Percentiles rank a stretch among this genome's conserved stretches.
Conservation (phyloP, 768 basidiomycete species). For the Rhizopogon rudus region DNA sequence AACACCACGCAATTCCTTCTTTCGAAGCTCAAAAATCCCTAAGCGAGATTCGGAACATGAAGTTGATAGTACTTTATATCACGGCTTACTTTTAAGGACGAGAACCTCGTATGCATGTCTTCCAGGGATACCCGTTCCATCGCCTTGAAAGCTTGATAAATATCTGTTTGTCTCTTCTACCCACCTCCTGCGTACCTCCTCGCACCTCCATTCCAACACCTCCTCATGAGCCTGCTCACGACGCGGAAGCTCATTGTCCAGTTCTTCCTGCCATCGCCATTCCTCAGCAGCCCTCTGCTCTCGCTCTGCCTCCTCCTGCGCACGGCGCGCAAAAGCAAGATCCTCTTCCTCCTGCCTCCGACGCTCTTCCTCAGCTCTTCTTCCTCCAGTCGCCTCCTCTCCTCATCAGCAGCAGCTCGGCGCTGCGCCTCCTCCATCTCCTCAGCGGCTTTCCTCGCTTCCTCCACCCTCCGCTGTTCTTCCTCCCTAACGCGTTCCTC, state of each 20-base stretch:
- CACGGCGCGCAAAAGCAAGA: constrained; percentile 68
- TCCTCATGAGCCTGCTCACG: constrained; percentile 29
- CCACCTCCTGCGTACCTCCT: constrained; percentile 16
- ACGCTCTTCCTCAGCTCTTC: constrained; percentile 9
- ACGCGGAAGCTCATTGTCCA: constrained; percentile 28
- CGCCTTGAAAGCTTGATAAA: no score
- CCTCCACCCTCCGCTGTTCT: constrained; percentile 15
- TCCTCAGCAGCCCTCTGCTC: constrained; percentile 16
- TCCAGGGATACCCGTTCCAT: no score
- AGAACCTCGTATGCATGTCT: no score
- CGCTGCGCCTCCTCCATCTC: constrained; percentile 11
- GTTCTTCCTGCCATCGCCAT: constrained; percentile 21
- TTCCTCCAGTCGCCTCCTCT: constrained; percentile 23
- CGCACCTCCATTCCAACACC: constrained; percentile 23
- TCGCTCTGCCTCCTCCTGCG: constrained; percentile 37
- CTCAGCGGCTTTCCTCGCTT: constrained; percentile 17
- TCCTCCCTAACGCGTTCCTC: constrained; percentile 23
- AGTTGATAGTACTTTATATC: no score
- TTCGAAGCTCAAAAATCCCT: no score
- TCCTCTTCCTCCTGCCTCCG: constrained; percentile 40
- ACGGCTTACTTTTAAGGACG: no score
- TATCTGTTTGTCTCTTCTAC: constrained; percentile 31
- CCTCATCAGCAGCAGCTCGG: constrained; percentile 12
- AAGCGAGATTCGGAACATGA: no score
- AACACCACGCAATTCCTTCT: no score